Conservation (phyloP, 495 filamentous ascomycete genomes). For the Penicillium samsonianum region DNA sequence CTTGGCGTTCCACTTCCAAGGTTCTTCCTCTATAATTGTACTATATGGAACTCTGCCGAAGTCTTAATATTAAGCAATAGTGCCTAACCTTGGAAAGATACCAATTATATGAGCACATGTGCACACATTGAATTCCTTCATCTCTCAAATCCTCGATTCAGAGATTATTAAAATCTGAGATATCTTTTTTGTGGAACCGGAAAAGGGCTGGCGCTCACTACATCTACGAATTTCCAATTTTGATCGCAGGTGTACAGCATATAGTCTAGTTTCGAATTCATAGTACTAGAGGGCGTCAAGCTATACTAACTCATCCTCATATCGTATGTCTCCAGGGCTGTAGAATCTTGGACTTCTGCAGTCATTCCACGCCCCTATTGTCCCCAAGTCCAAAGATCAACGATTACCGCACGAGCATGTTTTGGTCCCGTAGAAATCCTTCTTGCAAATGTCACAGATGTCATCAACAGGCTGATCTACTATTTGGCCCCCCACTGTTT, state of each 20-base stretch:
- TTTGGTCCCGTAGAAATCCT: neutral
- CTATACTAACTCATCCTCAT: neutral
- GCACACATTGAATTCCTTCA: neutral
- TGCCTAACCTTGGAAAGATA: too few species aligned
- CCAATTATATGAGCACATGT: neutral
- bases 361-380: neutral
- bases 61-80: neutral
- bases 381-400: neutral
- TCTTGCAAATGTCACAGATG: neutral
- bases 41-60: neutral
- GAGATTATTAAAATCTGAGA: neutral
- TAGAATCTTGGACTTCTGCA: neutral
- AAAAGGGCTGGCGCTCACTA: too few species aligned
- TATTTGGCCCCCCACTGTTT: neutral
- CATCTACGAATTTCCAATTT: neutral
- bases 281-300: neutral
- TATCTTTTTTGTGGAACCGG: neutral
- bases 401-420: neutral
- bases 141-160: neutral
- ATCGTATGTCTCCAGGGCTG: neutral
- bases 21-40: neutral
- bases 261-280: neutral
- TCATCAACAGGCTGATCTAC: neutral
- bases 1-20: neutral
- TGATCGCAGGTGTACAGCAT: neutral